Base-by-base conservation (phyloP, 73 alveolate genomes). In the Blepharisma stoltei region DNA sequence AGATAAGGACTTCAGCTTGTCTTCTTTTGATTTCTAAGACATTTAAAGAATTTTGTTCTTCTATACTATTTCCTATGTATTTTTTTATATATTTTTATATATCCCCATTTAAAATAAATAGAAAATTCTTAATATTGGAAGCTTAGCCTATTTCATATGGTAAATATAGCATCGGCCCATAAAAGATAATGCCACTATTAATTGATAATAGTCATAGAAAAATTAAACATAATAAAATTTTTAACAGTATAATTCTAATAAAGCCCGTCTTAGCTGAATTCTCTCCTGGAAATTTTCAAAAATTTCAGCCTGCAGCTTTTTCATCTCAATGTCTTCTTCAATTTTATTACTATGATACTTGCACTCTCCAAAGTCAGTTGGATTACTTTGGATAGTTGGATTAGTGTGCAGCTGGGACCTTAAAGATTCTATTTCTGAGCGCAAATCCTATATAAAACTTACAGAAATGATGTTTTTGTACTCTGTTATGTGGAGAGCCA, bases 241-340 rank as follows among this genome's bases (percentile, higher is more conserved):
- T n/a, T n/a, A n/a, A n/a, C n/a, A n/a, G n/a, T n/a, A n/a, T n/a
- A 91, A 80, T 81, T 91, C 97, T 70, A 91, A 87, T 4, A 91
- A 66, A 8, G 94, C 93, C 76, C 94, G 76, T 69, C 94, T 87
- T 14, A 91, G 81, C 66, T 91, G 81, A 32, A 91, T 85, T 46
- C 94, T 88, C 55, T 91, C 95, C 68, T 91, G 89, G 81, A 86
- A 91, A 49, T 84, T 83, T 46, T 71, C 82, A 66, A 87, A 84
- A 6, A 91, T 91, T 54, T 88, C 97, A 20, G 82, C 85, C 54
- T 88, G 67, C 9, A 91, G 83, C n/a, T 67, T 80, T 55, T 53
- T 60, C 76, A 78, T 81, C 9, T 81, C 88, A 32, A 70, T 52
- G 44, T 88, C 88, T 66, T 91, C 97, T 45, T 60, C 46, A 14